Conservation (phyloP, 2,329 filamentous ascomycete species). For the Arthrinium puccinioides region DNA sequence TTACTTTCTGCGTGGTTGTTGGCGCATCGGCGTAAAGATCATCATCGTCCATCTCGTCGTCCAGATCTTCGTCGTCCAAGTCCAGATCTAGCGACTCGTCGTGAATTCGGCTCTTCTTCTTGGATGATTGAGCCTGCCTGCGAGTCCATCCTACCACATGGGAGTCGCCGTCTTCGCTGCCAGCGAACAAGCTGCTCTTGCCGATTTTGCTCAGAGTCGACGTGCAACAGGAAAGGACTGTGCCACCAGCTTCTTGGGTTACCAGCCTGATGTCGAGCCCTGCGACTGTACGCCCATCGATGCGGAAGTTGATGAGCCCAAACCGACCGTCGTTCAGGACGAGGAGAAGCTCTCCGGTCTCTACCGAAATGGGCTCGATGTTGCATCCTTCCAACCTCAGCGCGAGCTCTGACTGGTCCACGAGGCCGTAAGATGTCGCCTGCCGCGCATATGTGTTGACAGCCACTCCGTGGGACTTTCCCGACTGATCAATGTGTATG, state of each 20-base stretch:
- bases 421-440: constrained; percentile 74
- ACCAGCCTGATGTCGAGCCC: constrained; percentile 70
- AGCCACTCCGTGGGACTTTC: constrained; percentile 84
- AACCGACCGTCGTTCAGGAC: constrained; percentile 70
- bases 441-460: constrained; percentile 86
- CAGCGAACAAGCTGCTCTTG: constrained; percentile 69
- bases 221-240: constrained; percentile 51
- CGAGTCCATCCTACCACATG: constrained; percentile 72
- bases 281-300: constrained; percentile 88
- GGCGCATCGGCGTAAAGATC: constrained; percentile 58
- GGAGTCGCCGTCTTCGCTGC: constrained; percentile 78
- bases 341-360: constrained; percentile 78
- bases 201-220: constrained; percentile 66
- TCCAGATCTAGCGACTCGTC: constrained; percentile 46
- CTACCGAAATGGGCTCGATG: constrained; percentile 68
- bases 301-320: constrained; percentile 69
- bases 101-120: constrained; percentile 53
- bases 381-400: constrained; percentile 76
- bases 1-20: constrained; percentile 23
- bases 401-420: constrained; percentile 75
- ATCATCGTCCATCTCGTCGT: constrained; percentile 57
- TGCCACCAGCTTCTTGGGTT: constrained; percentile 53
- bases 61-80: constrained; percentile 43
- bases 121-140: constrained; percentile 52
- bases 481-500: constrained; percentile 92